These are phyloP conservation scores for Cytospora schulzeri DNA, from an alignment of 2,329 filamentous ascomycete species.

Conservation along the genomic window DNA sequence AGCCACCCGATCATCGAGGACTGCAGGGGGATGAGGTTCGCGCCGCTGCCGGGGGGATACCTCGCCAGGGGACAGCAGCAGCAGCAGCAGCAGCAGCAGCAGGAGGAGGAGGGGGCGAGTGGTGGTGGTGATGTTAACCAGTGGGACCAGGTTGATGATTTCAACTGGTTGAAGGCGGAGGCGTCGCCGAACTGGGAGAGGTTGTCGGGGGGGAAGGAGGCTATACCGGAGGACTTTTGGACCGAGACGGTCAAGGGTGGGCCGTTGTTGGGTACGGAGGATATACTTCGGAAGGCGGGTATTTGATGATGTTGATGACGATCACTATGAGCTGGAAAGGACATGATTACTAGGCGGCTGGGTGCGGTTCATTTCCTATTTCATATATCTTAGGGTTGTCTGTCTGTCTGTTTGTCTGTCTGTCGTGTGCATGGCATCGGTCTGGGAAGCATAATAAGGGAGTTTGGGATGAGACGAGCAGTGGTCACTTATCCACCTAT, in stretches of 20 bases:
- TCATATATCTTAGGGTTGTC: background rate
- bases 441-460: constrained; percentile 7
- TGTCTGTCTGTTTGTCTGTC: background rate
- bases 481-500: background rate
- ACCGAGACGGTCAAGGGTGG: constrained; percentile 65
- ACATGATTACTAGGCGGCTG: background rate
- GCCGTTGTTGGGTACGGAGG: constrained; percentile 62
- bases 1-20: constrained; percentile 95
- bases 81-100: too few species aligned
- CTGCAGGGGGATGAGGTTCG: constrained; percentile 77
- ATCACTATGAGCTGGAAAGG: background rate
- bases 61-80: too few species aligned
- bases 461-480: background rate
- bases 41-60: constrained; percentile 62
- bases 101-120: constrained; percentile 30
- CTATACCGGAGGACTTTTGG: constrained; percentile 67
- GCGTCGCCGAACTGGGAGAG: constrained; percentile 87
- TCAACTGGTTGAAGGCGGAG: constrained; percentile 91
- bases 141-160: constrained; percentile 93
- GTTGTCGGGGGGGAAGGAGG: constrained; percentile 51
- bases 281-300: constrained; percentile 60
- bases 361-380: background rate
- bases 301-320: constrained; percentile 21
- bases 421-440: constrained; percentile 12
- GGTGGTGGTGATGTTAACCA: constrained; percentile 52